Conservation (phyloP, 371 early-diverging fungal species). For the Mortierella sp. region DNA sequence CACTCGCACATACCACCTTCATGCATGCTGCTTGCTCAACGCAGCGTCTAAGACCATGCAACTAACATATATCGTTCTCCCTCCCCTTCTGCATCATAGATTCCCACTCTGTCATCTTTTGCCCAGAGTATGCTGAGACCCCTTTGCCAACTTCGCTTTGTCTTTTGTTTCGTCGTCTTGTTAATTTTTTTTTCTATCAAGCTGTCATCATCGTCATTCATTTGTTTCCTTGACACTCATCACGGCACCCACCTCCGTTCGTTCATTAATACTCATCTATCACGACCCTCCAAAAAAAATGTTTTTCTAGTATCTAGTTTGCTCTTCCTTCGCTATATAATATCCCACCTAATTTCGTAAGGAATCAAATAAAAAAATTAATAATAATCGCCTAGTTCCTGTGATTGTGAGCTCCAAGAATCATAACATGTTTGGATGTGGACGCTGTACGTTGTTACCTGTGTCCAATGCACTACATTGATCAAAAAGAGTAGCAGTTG, state of each 20-base stretch:
- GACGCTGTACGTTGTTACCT: too few relatives aligned
- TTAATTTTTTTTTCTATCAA: neutral
- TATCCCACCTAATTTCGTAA: neutral
- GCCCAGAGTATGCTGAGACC: too few relatives aligned
- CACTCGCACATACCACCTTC: neutral
- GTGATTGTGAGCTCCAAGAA: too few relatives aligned
- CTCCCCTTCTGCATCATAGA: neutral
- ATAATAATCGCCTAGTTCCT: too few relatives aligned
- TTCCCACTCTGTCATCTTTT: neutral
- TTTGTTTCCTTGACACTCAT: too few relatives aligned
- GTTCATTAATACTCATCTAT: conserved; percentile 5
- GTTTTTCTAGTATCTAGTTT: conserved; percentile 1
- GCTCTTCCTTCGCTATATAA: neutral
- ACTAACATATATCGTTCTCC: neutral
- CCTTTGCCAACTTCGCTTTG: neutral
- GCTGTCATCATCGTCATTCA: neutral
- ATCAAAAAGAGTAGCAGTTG: too few relatives aligned
- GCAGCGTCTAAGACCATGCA: neutral
- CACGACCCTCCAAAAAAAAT: conserved; percentile 3
- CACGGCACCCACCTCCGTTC: neutral
- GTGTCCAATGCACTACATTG: too few relatives aligned
- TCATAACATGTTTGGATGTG: too few relatives aligned
- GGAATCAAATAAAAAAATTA: conserved; percentile 5
- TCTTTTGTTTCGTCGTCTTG: neutral
- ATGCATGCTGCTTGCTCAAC: neutral